phyloP scores from a whole-genome alignment of 2,329 filamentous ascomycete species.

The Penicillium aurantiogriseum region DNA sequence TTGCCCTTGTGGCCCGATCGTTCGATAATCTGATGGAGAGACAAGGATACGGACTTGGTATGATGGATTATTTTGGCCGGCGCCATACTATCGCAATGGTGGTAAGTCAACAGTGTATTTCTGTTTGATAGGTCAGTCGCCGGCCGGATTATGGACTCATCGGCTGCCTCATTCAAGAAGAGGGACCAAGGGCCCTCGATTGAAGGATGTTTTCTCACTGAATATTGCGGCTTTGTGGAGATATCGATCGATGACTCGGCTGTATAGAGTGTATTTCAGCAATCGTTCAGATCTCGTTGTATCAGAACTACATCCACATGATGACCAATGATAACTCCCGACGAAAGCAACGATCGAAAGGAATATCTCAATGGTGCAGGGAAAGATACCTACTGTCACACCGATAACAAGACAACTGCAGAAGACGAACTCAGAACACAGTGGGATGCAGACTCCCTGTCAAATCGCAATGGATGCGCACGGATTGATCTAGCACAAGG shows the following conservation, averaged over 20 bases:
- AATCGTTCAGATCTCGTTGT: background rate
- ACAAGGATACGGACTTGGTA: slow-evolving; percentile 3
- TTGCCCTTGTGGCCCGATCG: slow-evolving; percentile 38
- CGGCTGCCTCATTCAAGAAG: no score
- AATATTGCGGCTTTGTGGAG: background rate
- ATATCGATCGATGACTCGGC: background rate
- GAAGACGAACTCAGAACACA: no score
- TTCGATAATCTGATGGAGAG: slow-evolving; percentile 36
- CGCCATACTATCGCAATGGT: slow-evolving; percentile 19
- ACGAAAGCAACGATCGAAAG: background rate
- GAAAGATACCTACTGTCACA: background rate
- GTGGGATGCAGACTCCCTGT: background rate
- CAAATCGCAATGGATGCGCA: no score
- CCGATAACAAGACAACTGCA: background rate
- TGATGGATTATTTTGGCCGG: slow-evolving; percentile 28
- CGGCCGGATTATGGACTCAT: no score
- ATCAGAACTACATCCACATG: background rate
- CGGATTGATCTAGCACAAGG: background rate
- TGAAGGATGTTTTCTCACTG: background rate
- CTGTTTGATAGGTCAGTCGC: background rate
- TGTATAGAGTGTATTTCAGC: background rate
- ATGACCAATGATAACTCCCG: background rate
- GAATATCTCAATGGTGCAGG: background rate
- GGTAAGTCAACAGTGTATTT: background rate
- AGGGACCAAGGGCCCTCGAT: fast-evolving